Evolutionary conservation across 2,329 filamentous ascomycete species (phyloP).

Genomic region (Hymenoscyphus fraxineus): DNA sequence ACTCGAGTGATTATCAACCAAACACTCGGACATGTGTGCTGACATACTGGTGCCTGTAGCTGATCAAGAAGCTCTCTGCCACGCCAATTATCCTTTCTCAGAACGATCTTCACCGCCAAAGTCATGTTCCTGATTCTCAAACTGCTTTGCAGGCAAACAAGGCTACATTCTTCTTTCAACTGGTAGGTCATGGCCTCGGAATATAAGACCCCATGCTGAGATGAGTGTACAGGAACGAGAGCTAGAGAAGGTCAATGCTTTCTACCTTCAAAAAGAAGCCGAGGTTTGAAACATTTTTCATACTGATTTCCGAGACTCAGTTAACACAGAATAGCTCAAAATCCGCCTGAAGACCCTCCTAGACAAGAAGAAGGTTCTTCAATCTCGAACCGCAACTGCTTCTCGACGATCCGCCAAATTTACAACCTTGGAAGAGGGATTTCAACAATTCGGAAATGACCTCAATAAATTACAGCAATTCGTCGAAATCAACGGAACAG

Average conservation of each 20-base stretch:
- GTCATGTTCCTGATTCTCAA: constrained; percentile 67
- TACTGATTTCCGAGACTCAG: neutral
- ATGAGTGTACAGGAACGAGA: constrained; percentile 74
- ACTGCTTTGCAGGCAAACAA: constrained; percentile 92
- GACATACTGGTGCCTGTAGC: constrained; percentile 49
- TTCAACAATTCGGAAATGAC: constrained; percentile 95
- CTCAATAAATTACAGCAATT: constrained; percentile 98
- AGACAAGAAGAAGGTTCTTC: constrained; percentile 90
- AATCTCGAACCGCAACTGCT: constrained; percentile 70
- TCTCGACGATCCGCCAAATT: constrained; percentile 91
- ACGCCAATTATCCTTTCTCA: constrained; percentile 80
- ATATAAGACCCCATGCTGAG: constrained; percentile 38
- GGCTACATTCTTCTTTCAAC: constrained; percentile 96
- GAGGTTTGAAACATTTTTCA: constrained; percentile 61
- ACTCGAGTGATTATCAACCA: constrained; percentile 19
- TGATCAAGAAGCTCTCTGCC: constrained; percentile 96
- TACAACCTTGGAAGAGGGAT: constrained; percentile 90
- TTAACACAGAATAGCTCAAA: constrained; percentile 63
- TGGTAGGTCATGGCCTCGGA: constrained; percentile 55
- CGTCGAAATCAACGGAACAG: constrained; percentile 95
- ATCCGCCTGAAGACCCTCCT: constrained; percentile 86
- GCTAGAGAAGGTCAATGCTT: constrained; percentile 96
- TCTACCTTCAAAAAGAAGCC: constrained; percentile 96
- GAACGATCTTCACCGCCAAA: constrained; percentile 53
- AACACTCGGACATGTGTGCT: constrained; percentile 25